Percentiles rank a stretch among this genome's conserved stretches.
Conservation (phyloP, 2,329 filamentous ascomycete genomes). For the Paracorniculantispora psalliotae region DNA sequence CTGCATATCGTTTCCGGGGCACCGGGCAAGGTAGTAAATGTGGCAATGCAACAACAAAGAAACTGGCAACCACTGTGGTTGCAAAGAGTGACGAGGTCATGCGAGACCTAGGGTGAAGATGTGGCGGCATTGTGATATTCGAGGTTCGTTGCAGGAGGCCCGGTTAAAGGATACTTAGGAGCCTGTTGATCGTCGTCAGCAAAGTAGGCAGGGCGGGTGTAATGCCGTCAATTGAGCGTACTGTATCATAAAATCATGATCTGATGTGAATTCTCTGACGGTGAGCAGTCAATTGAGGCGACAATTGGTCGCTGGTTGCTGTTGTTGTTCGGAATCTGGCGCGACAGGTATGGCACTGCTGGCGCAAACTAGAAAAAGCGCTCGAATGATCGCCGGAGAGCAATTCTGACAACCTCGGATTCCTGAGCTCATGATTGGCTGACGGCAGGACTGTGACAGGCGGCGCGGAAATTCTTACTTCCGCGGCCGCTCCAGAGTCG, state of each 20-base stretch:
- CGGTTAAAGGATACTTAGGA: not conserved
- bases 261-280: conserved; percentile 1
- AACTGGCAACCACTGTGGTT: conserved; percentile 82
- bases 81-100: conserved; percentile 94
- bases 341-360: not conserved
- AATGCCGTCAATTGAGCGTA: conserved; percentile 15
- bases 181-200: conserved; percentile 5
- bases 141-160: conserved; percentile 14
- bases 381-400: not conserved
- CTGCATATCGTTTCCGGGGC: conserved; percentile 68
- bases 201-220: not conserved
- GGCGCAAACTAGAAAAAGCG: not conserved
- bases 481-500: not conserved
- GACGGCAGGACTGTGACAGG: not conserved
- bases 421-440: conserved; percentile 8
- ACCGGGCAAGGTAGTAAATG: conserved; percentile 90
- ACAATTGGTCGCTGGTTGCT: not conserved
- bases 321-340: no score
- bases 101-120: conserved; percentile 88
- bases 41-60: conserved; percentile 86
- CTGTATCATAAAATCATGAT: conserved; percentile 19
- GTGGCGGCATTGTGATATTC: conserved; percentile 63
- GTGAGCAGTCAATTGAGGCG: not conserved
- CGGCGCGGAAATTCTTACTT: not conserved
- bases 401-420: conserved; percentile 7